Evolutionary conservation across 2,329 filamentous ascomycete genomes (phyloP), one percentile per base, ranked within the genome.

Genomic region (Trematosphaeria pertusa): DNA sequence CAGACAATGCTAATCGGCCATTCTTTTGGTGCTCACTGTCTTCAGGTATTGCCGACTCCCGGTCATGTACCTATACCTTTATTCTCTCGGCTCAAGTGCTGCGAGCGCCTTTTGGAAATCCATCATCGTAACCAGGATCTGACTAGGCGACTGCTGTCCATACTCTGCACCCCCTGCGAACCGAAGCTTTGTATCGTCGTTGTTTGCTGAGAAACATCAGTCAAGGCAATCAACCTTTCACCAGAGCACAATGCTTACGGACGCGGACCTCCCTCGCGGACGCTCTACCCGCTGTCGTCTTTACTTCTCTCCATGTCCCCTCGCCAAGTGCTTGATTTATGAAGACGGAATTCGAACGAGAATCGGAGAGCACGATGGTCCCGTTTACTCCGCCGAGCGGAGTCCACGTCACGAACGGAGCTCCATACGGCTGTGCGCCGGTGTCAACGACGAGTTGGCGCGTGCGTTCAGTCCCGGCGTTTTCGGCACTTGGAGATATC

Each of bases 51-150:
- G n/a, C n/a, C n/a, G n/a, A n/a, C n/a, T n/a, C n/a, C n/a, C n/a
- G n/a, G n/a, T n/a, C n/a, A n/a, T n/a, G n/a, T n/a, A n/a, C n/a
- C n/a, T n/a, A n/a, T n/a, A n/a, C n/a, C n/a, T n/a, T n/a, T n/a
- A n/a, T n/a, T n/a, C n/a, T n/a, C n/a, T n/a, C n/a, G n/a, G n/a
- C n/a, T n/a, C n/a, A n/a, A n/a, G n/a, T n/a, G n/a, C n/a, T n/a
- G 24, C 24, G n/a, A 59, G 32, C 3, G 58, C 56, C 37, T 59
- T 59, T 20, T 48, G 43, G 9, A 63, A 36, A 48, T 61, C 54
- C 41, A 63, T 53, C 9, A 58, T 35, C 2, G 59, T 56, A 9
- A 58, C 41, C 19, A 54, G 21, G 10, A 63, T 41, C 44, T 56
- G 50, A 11, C 46, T 46, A 7, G 55, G 38, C 12, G 14, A 30